Evolutionary conservation across 139 green algal genomes (phyloP), one percentile per base, ranked within the genome.

Genomic region (Picochlorum sp.): DNA sequence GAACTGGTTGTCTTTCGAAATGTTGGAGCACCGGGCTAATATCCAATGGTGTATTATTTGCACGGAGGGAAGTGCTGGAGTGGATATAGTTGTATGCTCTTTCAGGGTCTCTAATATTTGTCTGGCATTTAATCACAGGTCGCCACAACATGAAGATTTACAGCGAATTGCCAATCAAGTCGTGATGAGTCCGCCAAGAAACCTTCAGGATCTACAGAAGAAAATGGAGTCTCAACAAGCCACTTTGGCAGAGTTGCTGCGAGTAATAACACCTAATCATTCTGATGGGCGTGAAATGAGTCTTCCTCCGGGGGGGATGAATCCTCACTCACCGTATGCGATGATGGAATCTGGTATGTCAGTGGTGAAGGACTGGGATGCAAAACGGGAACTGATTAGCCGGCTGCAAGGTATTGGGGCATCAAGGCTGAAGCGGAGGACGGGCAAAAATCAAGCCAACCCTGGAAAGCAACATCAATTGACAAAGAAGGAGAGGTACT

Each of bases 141-240:
- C 66, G 7, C 66, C 66, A 2, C 66, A 68, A 37, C 51, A 64
- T 47, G 49, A 73, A 24, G 66, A 73, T 28, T 57, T 73, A 3
- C 66, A 73, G 51, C 39, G 59, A 0, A 32, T 73, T 25, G 59
- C 66, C 28, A 63, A 30, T 32, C 66, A 73, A 41, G 66, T 73
- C 24, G 30, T 67, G 16, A 59, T 64, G 50, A 40, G 59, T 13
- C 58, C 57, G 37, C 50, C 65, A 2, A 25, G 63, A 20, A 57
- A 65, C 26, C 57, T 73, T 6, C 52, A 61, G 40, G 65, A 67
- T n/a, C 33, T 67, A 7, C 50, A 62, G 28, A 43, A 51, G 35
- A 68, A 67, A n/a, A 67, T 73, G 57, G 58, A 62, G 57, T 50
- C 59, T 31, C 65, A 73, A 56, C 65, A 73, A 37, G 65, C 57